Evolutionary conservation across 1,139 yeast genomes (phyloP).

Genomic region (Taphrina pruni): DNA sequence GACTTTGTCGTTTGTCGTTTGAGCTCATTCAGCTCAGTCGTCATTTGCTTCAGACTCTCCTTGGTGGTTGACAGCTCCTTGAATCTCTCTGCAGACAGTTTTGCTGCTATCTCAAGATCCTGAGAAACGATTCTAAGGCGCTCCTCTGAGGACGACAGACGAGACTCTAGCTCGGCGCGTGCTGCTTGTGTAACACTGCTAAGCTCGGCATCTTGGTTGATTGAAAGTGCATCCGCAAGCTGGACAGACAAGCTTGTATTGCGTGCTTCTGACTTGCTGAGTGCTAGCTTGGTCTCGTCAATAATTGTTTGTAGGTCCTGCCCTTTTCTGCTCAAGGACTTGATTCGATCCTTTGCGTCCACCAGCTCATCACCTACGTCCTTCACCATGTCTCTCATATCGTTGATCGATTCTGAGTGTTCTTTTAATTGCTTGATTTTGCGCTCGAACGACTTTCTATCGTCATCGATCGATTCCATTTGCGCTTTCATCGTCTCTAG

Average conservation of each 20-base stretch:
- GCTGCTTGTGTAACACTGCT: not conserved
- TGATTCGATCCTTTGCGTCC: constrained; percentile 56
- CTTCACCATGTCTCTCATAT: constrained; percentile 71
- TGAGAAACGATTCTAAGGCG: constrained; percentile 31
- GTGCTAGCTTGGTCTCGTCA: not conserved
- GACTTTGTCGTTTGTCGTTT: constrained; percentile 36
- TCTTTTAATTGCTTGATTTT: constrained; percentile 11
- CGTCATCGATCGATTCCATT: constrained; percentile 24
- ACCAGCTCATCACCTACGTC: constrained; percentile 80
- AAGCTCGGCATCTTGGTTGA: constrained; percentile 1
- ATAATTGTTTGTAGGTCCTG: constrained; percentile 2
- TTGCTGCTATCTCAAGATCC: constrained; percentile 45
- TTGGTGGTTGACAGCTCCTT: constrained; percentile 36
- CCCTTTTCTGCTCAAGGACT: constrained; percentile 43
- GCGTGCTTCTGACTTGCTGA: not conserved
- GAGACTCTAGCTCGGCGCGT: constrained; percentile 45
- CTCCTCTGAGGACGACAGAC: constrained; percentile 31
- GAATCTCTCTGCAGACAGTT: constrained; percentile 38
- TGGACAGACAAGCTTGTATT: constrained; percentile 3
- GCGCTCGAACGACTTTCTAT: constrained; percentile 8
- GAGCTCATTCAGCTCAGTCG: constrained; percentile 28
- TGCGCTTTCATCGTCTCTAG: constrained; percentile 25
- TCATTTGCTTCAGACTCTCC: constrained; percentile 17
- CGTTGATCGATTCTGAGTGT: constrained; percentile 60
- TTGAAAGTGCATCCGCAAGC: constrained; percentile 5